A percentile compares a stretch with the other conserved stretches of the same genome.
Evolutionary conservation across 208 protist species (phyloP).

Genomic region (Trypanosoma platydactyli): DNA sequence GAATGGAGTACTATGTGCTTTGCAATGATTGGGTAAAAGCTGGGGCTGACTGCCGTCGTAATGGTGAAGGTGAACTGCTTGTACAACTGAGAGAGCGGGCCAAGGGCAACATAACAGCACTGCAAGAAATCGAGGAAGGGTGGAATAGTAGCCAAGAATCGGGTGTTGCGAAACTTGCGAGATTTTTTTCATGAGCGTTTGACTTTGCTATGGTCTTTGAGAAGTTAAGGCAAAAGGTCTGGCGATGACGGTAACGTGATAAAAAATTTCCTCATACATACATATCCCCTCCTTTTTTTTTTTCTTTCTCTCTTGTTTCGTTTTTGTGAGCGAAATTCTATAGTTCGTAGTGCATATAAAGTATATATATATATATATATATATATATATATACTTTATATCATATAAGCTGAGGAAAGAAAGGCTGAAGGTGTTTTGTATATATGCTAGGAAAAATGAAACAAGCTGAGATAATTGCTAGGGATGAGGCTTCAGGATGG

Average conservation of each 20-base stretch:
- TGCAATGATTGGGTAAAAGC: conserved; percentile 72
- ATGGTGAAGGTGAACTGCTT: conserved; percentile 60
- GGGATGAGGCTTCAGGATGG: conserved; percentile 69
- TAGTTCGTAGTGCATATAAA: neutral
- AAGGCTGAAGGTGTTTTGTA: no score
- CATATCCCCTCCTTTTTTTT: conserved; percentile 13
- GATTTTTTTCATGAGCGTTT: conserved; percentile 37
- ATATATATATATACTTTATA: conserved; percentile 17
- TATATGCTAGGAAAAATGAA: conserved; percentile 8
- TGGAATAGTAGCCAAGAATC: conserved; percentile 59
- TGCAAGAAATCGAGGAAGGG: conserved; percentile 67
- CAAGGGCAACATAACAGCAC: conserved; percentile 51
- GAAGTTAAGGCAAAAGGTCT: no score
- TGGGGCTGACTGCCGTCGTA: conserved; percentile 59
- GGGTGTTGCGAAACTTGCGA: conserved; percentile 40
- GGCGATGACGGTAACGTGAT: no score
- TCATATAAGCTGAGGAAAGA: neutral
- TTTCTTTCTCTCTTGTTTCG: conserved; percentile 8
- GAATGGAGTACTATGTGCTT: conserved; percentile 85
- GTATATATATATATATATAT: conserved; percentile 10
- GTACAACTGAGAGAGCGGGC: conserved; percentile 64
- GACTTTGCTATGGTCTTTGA: conserved; percentile 7
- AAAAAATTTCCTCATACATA: no score
- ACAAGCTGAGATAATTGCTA: conserved; percentile 26
- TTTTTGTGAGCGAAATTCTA: neutral